Percentiles rank a stretch among this genome's conserved stretches.
Evolutionary conservation across 2,329 filamentous ascomycete genomes (phyloP).

Genomic region (Beauveria sp.): DNA sequence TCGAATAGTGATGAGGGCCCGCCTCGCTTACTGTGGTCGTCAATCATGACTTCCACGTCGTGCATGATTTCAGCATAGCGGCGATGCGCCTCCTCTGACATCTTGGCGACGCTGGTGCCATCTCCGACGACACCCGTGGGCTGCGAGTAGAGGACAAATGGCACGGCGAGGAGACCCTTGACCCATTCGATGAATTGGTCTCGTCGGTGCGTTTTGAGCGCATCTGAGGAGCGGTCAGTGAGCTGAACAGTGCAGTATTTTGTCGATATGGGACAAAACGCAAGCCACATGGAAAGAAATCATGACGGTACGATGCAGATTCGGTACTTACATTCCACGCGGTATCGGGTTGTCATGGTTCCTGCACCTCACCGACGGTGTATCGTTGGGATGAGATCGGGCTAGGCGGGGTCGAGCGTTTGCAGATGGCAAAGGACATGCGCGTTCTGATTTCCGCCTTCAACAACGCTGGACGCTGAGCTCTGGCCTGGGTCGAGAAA

Average conservation of each 20-base stretch:
- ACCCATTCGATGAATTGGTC: conserved; percentile 97
- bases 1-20: too few relatives aligned
- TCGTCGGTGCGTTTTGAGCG: conserved; percentile 74
- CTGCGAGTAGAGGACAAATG: conserved; percentile 93
- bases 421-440: background rate
- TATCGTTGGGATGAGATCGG: background rate
- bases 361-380: background rate
- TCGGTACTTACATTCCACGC: conserved; percentile 61
- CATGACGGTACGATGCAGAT: background rate
- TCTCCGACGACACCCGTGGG: conserved; percentile 79
- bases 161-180: conserved; percentile 87
- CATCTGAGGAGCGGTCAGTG: conserved; percentile 35
- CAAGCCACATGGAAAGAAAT: background rate
- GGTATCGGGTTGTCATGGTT: conserved; percentile 55
- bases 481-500: too few relatives aligned
- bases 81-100: conserved; percentile 73
- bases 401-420: conserved; percentile 5
- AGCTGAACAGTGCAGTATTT: background rate
- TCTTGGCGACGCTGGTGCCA: conserved; percentile 57
- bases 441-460: background rate
- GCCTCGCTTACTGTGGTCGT: conserved; percentile 67
- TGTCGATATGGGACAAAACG: too few relatives aligned
- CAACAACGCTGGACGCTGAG: background rate
- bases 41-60: conserved; percentile 85
- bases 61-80: conserved; percentile 93